phyloP scores from a whole-genome alignment of 2,329 filamentous ascomycete genomes.

The Grosmannia clavigera region DNA sequence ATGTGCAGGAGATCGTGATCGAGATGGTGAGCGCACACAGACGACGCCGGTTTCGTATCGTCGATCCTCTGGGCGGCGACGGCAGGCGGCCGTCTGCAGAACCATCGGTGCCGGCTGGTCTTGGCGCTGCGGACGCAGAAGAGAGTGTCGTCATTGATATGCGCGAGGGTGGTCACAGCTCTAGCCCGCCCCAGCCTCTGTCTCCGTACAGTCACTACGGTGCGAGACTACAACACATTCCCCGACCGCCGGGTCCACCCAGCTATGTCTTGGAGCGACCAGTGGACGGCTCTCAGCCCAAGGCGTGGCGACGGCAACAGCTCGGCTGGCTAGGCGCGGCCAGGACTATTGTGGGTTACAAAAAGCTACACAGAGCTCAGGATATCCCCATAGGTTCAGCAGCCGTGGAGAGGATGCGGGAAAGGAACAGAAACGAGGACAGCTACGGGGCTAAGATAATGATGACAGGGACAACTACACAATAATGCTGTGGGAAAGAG shows the following conservation, averaged over 20 bases:
- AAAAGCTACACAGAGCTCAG: conserved; percentile 11
- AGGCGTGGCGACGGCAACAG: conserved; percentile 28
- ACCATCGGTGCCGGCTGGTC: neutral
- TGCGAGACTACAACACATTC: conserved; percentile 12
- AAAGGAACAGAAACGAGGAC: neutral
- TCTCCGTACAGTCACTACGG: neutral
- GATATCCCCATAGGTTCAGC: conserved; percentile 12
- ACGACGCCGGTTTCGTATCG: neutral
- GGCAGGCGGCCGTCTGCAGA: neutral
- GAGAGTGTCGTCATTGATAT: neutral
- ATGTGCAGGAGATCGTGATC: conserved; percentile 1
- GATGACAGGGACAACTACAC: neutral
- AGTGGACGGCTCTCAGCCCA: conserved; percentile 17
- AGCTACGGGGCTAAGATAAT: neutral
- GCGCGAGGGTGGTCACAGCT: neutral
- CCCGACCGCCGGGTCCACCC: neutral
- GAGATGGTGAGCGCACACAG: neutral
- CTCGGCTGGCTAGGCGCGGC: conserved; percentile 35
- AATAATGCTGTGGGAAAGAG: neutral
- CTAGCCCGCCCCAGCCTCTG: neutral
- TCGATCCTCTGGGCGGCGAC: conserved; percentile 11
- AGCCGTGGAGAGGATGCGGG: conserved; percentile 4
- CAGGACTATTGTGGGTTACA: conserved; percentile 26
- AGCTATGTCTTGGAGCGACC: conserved; percentile 18
- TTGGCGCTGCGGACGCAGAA: neutral